Evolutionary conservation across 2,329 filamentous ascomycete species (phyloP), one percentile per base, ranked within the genome.

Genomic region (Thielaviopsis euricoi): DNA sequence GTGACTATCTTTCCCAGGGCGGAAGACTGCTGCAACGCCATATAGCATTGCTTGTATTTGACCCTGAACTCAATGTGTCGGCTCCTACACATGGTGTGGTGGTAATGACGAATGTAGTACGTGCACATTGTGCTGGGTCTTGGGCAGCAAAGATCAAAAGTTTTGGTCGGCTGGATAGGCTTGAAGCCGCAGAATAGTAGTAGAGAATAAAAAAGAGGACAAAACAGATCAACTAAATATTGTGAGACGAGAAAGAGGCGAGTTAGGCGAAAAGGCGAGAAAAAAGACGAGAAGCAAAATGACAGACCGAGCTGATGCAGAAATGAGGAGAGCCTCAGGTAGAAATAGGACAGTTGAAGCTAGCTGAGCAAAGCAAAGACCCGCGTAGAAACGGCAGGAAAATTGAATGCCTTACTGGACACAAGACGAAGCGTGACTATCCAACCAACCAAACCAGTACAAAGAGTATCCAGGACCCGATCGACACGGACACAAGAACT

Each of bases 101-200:
- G 76, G 64, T 76, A 72, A 63, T 79, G 76, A 49, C 76, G 68
- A 63, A 74, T 74, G 61, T 74, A 73, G 66, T 73, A 74, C 60
- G 69, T 71, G 63, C 76, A 79, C 77, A 79, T 79, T 3, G 21
- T 22, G 22, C 10, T 17, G 9, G 19, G 46, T 13, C 17, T 12
- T 15, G 7, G 17, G 22, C 21, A 6, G 23, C 40, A 26, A 53
- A 53, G n/a, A n/a, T n/a, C n/a, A n/a, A n/a, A n/a, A n/a, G n/a
- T n/a, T n/a, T n/a, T n/a, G n/a, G n/a, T n/a, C n/a, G n/a, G n/a
- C n/a, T n/a, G n/a, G n/a, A n/a, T n/a, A n/a, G n/a, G n/a, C n/a
- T n/a, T n/a, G n/a, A n/a, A n/a, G n/a, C n/a, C n/a, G n/a, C n/a
- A n/a, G n/a, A n/a, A n/a, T n/a, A n/a, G n/a, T n/a, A n/a, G n/a